Base-by-base conservation (phyloP, 2,329 filamentous ascomycete genomes). In the Trichocomaceae sp. region DNA sequence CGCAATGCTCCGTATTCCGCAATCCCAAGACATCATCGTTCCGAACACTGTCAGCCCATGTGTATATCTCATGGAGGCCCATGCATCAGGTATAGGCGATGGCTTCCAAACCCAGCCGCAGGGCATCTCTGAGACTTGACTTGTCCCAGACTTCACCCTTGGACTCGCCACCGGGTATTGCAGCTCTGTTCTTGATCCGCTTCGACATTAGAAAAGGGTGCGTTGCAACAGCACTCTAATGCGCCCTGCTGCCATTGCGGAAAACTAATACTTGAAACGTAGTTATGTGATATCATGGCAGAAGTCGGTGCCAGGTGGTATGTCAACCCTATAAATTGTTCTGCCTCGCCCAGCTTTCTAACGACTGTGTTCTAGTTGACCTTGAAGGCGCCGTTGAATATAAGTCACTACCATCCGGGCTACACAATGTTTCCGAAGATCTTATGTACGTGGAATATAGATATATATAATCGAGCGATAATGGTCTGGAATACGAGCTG, bases 131-230 rank as follows among this genome's bases (percentile, higher is more conserved):
- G 58, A 64, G 64, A 50, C 66, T 70, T 56, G 71, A 73, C 57
- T 54, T 70, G 54, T 63, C 66, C 56, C 64, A 64, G 54, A 60
- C 58, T 23, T 58, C 64, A 59, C 54, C 62, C 22, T 60, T 65
- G 55, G 72, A 72, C 55, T 64, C 69, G 57, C 72, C 72, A 23
- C 76, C 76, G 20, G 66, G 69, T 52, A 83, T 92, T 65, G 85
- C 86, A 39, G 90, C 90, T 31, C 79, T 95, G 35, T 96, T 95
- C 71, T 79, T 95, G 59, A 92, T 95, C 72, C 84, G 88, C 67
- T 96, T 96, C 75, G 90, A 96, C 72, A 87, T 92, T 74, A 93
- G 91, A 71, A 86, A 90, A 65, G 90, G 90, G 76, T 95, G 86
- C 72, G 70, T 33, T n/a, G 47, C 13, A 13, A 35, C 20, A 13